These are phyloP conservation scores for Sugiyamaella mastotermitis DNA, from an alignment of 805 yeast species.

Conservation along the genomic window DNA sequence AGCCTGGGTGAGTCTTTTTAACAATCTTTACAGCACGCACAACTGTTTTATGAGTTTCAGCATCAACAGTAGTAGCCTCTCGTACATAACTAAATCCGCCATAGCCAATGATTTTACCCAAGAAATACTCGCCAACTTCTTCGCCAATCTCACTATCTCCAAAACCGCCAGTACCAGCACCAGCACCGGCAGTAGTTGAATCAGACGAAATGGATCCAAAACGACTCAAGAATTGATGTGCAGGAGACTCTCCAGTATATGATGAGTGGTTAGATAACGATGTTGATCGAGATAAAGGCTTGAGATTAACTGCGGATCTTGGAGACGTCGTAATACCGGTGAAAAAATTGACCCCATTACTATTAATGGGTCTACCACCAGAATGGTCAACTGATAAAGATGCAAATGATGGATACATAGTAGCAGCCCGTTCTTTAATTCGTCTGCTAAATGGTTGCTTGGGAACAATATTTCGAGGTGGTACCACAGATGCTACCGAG, in stretches of 20 bases:
- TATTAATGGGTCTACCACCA: neutral
- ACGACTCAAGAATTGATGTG: constrained; percentile 18
- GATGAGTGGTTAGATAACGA: constrained; percentile 14
- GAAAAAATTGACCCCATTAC: neutral
- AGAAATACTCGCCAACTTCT: constrained; percentile 47
- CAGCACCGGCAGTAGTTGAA: constrained; percentile 8
- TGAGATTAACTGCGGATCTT: neutral
- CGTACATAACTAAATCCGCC: constrained; percentile 90
- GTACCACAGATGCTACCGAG: constrained; percentile 3
- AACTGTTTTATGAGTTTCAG: constrained; percentile 23
- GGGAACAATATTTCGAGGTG: neutral
- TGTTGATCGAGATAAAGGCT: constrained; percentile 9
- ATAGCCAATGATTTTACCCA: constrained; percentile 74
- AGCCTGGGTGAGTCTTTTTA: constrained; percentile 31
- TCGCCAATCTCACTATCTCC: constrained; percentile 41
- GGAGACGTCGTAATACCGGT: neutral
- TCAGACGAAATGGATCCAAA: constrained; percentile 12
- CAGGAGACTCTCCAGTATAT: constrained; percentile 17
- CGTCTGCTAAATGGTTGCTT: constrained; percentile 12
- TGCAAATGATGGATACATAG: constrained; percentile 12
- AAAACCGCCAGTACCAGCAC: neutral
- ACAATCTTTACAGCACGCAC: constrained; percentile 56
- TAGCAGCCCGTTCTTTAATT: constrained; percentile 14
- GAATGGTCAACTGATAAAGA: neutral
- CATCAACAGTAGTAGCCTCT: constrained; percentile 44